phyloP scores from a whole-genome alignment of 192 early-diverging fungal genomes.

The Spizellomyces punctatus region DNA sequence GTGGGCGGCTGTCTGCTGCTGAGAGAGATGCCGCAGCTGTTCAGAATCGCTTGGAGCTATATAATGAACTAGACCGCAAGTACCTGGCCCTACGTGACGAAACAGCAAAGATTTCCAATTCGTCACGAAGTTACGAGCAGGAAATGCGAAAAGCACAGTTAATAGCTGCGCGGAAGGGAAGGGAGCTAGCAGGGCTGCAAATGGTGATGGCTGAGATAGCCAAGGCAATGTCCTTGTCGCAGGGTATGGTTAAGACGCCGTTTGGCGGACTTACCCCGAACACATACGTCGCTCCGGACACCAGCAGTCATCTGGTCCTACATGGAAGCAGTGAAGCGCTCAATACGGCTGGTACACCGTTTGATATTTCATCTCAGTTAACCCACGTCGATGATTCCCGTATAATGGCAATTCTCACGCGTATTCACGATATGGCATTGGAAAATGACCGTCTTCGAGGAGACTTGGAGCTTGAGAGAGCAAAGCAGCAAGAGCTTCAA shows the following conservation, averaged over 20 bases:
- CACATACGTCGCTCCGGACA: background rate
- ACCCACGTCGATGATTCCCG: background rate
- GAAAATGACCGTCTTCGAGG: constrained; percentile 18
- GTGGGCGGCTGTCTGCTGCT: constrained; percentile 15
- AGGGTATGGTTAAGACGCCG: background rate
- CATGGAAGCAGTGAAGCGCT: constrained; percentile 11
- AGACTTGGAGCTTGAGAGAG: constrained; percentile 8
- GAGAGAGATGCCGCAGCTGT: constrained; percentile 35
- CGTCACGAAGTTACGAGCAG: constrained; percentile 12
- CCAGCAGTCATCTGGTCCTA: constrained; percentile 7
- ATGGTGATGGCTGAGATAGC: constrained; percentile 18
- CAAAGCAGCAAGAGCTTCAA: constrained; percentile 18
- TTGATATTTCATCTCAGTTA: background rate
- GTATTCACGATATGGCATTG: constrained; percentile 22
- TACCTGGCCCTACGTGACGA: constrained; percentile 33
- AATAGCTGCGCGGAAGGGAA: background rate
- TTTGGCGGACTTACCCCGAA: background rate
- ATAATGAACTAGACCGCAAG: constrained; percentile 38
- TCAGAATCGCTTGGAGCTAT: constrained; percentile 22
- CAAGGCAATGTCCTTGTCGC: background rate
- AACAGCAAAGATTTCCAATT: constrained; percentile 22
- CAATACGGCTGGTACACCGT: background rate
- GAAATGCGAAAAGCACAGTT: constrained; percentile 19
- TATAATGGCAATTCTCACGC: constrained; percentile 2
- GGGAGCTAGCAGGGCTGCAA: background rate